These are phyloP conservation scores for Backusella tarrabulga DNA, from an alignment of 192 early-diverging fungal genomes.

Conservation along the genomic window DNA sequence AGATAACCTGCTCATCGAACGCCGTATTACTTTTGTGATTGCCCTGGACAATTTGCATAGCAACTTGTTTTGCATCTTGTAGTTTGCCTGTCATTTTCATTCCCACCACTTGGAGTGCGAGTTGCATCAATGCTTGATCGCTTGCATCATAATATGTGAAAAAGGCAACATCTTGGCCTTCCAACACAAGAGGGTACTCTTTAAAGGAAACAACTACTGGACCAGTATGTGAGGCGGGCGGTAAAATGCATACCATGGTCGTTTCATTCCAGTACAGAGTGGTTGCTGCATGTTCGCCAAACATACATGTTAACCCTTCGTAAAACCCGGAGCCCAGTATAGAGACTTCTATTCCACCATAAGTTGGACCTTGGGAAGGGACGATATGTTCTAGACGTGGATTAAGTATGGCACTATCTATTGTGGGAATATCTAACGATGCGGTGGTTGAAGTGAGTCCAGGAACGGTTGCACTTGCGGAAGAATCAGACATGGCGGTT, in stretches of 20 bases:
- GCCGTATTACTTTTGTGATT: background rate
- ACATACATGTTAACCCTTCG: slow-evolving; percentile 61
- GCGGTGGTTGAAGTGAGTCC: background rate
- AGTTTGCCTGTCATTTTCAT: slow-evolving; percentile 76
- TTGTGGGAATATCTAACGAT: background rate
- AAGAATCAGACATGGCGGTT: background rate
- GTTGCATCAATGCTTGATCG: slow-evolving; percentile 83
- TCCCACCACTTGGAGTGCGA: slow-evolving; percentile 85
- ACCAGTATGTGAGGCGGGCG: slow-evolving; percentile 69
- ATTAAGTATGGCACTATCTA: background rate
- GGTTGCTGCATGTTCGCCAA: slow-evolving; percentile 71
- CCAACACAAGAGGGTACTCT: slow-evolving; percentile 37
- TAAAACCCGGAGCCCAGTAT: slow-evolving; percentile 83
- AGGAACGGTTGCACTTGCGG: background rate
- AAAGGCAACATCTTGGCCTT: slow-evolving; percentile 19
- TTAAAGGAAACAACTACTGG: slow-evolving; percentile 61
- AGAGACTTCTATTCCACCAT: slow-evolving; percentile 85
- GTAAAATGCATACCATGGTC: slow-evolving; percentile 80
- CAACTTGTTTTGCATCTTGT: slow-evolving; percentile 72
- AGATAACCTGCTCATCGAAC: background rate
- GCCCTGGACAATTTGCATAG: slow-evolving; percentile 53
- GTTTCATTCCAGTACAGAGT: slow-evolving; percentile 77
- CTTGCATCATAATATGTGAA: slow-evolving; percentile 51
- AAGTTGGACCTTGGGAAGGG: slow-evolving; percentile 78
- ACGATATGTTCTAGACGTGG: slow-evolving; percentile 65